phyloP scores from a whole-genome alignment of 176 grass and related monocot species.

The Avena atlantica region DNA sequence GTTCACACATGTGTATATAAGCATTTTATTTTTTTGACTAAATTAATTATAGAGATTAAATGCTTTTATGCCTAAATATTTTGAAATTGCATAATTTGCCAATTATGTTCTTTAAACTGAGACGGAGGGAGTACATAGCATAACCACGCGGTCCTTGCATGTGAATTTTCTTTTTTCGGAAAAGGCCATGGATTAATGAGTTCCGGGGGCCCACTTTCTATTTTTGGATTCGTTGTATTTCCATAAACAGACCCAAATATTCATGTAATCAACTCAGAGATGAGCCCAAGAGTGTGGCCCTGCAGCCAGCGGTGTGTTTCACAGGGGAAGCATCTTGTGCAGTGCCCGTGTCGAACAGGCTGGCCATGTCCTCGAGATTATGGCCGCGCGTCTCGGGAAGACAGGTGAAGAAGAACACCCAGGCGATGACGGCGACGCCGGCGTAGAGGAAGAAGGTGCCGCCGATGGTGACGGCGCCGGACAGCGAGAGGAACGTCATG shows the following conservation, averaged over 20 bases:
- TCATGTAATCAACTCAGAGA: neutral
- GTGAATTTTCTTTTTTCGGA: too few relatives aligned
- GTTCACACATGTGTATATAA: too few relatives aligned
- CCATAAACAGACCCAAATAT: neutral
- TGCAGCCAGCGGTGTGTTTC: neutral
- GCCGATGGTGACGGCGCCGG: slow-evolving; percentile 63
- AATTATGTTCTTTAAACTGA: too few relatives aligned
- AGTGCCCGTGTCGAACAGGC: slow-evolving; percentile 52
- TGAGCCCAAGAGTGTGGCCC: neutral
- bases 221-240: too few relatives aligned
- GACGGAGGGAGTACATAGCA: too few relatives aligned
- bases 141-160: too few relatives aligned
- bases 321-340: neutral
- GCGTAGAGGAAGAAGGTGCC: slow-evolving; percentile 81
- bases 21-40: too few relatives aligned
- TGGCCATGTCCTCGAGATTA: slow-evolving; percentile 65
- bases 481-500: slow-evolving; percentile 82
- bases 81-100: too few relatives aligned
- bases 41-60: too few relatives aligned
- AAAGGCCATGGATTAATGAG: too few relatives aligned
- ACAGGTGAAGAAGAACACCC: slow-evolving; percentile 61
- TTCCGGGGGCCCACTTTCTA: too few relatives aligned
- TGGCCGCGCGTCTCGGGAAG: slow-evolving; percentile 64
- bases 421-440: slow-evolving; percentile 42
- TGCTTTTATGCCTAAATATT: too few relatives aligned